These are phyloP conservation scores for Mortierella sp. DNA, from an alignment of 371 early-diverging fungal species.

Conservation along the genomic window DNA sequence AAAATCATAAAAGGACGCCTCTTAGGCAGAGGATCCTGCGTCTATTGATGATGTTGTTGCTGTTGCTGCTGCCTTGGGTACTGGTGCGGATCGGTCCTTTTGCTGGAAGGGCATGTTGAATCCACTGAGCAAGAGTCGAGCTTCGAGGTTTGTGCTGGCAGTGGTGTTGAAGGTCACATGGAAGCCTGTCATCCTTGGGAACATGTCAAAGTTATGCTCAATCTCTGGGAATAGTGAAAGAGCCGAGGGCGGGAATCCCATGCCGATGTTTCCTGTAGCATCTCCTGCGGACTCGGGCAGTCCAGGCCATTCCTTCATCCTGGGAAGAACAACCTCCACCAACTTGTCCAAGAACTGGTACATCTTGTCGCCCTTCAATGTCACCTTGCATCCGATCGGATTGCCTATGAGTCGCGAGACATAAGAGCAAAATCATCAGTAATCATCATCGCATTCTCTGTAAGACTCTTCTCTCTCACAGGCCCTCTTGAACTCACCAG, in stretches of 20 bases:
- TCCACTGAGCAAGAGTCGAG: constrained; percentile 87
- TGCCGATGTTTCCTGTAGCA: constrained; percentile 84
- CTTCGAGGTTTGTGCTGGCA: constrained; percentile 82
- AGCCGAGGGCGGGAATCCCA: constrained; percentile 88
- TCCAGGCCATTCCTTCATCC: constrained; percentile 93
- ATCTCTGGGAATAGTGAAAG: constrained; percentile 95
- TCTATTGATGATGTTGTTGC: constrained; percentile 32
- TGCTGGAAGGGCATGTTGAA: constrained; percentile 88
- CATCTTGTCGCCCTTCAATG: constrained; percentile 87
- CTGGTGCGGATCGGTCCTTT: constrained; percentile 44
- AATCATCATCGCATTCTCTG: too few relatives aligned
- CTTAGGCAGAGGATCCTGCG: constrained; percentile 19
- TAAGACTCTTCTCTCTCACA: too few relatives aligned
- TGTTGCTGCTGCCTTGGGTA: constrained; percentile 15
- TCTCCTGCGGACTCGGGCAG: constrained; percentile 82
- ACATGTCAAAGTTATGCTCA: constrained; percentile 93
- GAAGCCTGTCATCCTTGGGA: constrained; percentile 89
- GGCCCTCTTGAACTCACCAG: constrained; percentile 61
- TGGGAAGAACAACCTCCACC: constrained; percentile 92
- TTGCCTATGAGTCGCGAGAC: constrained; percentile 65
- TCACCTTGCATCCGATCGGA: constrained; percentile 90
- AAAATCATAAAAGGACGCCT: neutral
- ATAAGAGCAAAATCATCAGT: too few relatives aligned
- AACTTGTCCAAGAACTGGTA: constrained; percentile 95
- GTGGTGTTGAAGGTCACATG: constrained; percentile 88